Conservation (phyloP, 148 eudicot species). For the Rhododendron molle region DNA sequence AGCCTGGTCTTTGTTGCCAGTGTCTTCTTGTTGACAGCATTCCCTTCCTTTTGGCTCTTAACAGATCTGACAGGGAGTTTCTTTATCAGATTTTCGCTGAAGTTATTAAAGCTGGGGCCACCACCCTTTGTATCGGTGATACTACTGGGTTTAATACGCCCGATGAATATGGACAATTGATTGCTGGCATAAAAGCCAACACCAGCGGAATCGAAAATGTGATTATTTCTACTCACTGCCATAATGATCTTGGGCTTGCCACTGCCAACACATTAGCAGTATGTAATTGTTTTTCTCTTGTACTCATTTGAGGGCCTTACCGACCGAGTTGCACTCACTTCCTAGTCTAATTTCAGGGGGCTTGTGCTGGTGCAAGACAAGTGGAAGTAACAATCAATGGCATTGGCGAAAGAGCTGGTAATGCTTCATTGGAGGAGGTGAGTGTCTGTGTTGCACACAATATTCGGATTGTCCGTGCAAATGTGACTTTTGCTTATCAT, state of each 20-base stretch:
- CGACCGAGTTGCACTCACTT: neutral
- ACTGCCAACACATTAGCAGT: constrained; percentile 88
- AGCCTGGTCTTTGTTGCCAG: neutral
- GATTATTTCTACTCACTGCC: constrained; percentile 90
- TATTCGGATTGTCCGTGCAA: neutral
- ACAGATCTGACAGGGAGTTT: constrained; percentile 88
- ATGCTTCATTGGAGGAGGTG: constrained; percentile 97
- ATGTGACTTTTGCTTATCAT: neutral
- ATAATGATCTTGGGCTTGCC: constrained; percentile 96
- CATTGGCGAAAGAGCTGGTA: constrained; percentile 97
- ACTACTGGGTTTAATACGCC: constrained; percentile 81
- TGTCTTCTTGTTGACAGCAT: neutral
- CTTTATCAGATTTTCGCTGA: constrained; percentile 82
- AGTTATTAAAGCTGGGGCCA: constrained; percentile 92
- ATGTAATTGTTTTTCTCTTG: constrained; percentile 16
- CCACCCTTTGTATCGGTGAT: constrained; percentile 88
- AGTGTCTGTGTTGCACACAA: constrained; percentile 9
- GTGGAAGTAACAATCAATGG: constrained; percentile 94
- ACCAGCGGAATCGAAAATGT: constrained; percentile 90
- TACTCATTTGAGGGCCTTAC: neutral
- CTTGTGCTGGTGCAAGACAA: constrained; percentile 93
- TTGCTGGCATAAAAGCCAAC: constrained; percentile 84
- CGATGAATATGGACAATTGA: constrained; percentile 74
- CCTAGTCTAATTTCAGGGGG: constrained; percentile 57
- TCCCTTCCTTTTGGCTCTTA: constrained; percentile 6